These are phyloP conservation scores for Solanum megistacrolobum DNA, from an alignment of 257 asterid species.

Conservation along the genomic window DNA sequence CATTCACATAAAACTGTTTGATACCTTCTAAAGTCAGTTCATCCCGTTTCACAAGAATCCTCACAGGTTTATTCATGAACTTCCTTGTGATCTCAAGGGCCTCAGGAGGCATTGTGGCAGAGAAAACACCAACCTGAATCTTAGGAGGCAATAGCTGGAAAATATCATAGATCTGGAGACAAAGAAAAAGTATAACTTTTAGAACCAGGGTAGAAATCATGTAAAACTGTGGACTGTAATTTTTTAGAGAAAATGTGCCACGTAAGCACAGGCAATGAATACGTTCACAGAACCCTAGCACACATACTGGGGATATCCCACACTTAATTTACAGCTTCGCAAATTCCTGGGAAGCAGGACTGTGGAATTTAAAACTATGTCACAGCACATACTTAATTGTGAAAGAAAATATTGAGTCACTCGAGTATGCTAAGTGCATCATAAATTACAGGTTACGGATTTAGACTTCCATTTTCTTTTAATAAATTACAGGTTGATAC, in stretches of 20 bases:
- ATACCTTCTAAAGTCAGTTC: constrained; percentile 14
- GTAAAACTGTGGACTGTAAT: background rate
- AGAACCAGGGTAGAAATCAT: background rate
- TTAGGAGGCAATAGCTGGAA: constrained; percentile 17
- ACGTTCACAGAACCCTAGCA: background rate
- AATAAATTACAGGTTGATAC: background rate
- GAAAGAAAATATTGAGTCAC: background rate
- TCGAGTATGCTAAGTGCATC: background rate
- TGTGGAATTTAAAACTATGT: background rate
- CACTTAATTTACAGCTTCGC: background rate
- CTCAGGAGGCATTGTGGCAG: constrained; percentile 18
- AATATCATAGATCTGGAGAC: constrained; percentile 11
- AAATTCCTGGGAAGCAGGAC: background rate
- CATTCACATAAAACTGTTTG: constrained; percentile 6
- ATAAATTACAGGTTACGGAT: background rate
- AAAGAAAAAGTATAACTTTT: background rate
- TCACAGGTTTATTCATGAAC: constrained; percentile 15
- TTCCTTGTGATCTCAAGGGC: constrained; percentile 15
- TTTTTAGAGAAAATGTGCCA: background rate
- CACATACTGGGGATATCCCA: background rate
- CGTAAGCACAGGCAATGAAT: background rate
- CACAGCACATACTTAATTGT: background rate
- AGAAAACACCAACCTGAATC: constrained; percentile 13
- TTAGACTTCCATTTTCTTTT: background rate
- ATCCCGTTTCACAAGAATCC: constrained; percentile 15